These are phyloP conservation scores for Stipa capillata DNA, from an alignment of 176 grass and related monocot genomes.

Conservation along the genomic window DNA sequence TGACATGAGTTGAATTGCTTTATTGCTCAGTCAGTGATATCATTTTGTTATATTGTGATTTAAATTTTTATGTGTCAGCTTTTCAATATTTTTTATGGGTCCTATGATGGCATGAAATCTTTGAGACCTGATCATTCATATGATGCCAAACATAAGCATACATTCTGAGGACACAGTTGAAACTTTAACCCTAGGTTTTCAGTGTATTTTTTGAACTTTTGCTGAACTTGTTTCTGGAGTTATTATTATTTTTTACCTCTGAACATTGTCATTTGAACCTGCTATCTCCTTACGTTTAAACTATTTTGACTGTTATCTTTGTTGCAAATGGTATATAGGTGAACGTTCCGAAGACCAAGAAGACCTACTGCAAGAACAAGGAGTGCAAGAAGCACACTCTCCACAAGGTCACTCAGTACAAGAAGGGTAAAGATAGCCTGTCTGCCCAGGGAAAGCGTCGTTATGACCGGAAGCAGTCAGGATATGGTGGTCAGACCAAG, in stretches of 20 bases:
- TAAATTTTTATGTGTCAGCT: neutral
- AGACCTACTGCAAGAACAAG: conserved; percentile 98
- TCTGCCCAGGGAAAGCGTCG: conserved; percentile 91
- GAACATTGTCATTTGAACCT: neutral
- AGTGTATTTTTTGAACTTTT: neutral
- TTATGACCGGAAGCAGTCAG: conserved; percentile 91
- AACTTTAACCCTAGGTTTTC: neutral
- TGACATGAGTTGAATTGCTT: neutral
- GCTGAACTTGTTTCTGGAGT: neutral
- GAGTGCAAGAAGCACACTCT: conserved; percentile 92
- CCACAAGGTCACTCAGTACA: conserved; percentile 94
- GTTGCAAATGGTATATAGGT: conserved; percentile 35
- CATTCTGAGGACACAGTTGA: neutral
- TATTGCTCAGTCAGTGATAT: neutral
- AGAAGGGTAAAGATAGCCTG: conserved; percentile 91
- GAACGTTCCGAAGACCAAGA: conserved; percentile 95
- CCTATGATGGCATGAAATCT: conserved; percentile 39
- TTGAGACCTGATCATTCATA: conserved; percentile 27
- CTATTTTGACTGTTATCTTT: neutral
- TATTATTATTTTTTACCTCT: too few species aligned
- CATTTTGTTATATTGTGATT: neutral
- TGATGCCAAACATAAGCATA: conserved; percentile 26
- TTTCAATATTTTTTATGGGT: neutral
- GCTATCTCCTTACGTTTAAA: neutral
- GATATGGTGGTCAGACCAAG: conserved; percentile 96